Conservation (phyloP, 306 rosid genomes). For the Purshia tridentata region DNA sequence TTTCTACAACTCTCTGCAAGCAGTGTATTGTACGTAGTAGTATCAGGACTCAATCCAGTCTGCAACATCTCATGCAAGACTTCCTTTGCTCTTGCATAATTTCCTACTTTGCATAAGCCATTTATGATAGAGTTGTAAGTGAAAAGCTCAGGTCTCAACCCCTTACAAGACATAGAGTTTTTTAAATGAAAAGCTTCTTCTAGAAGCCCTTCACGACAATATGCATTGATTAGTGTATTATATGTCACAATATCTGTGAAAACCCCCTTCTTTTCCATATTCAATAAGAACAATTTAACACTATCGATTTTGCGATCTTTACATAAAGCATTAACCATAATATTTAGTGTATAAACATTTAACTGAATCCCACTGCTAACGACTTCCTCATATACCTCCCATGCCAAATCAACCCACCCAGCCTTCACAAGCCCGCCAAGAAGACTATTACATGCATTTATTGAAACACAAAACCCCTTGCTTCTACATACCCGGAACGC, state of each 20-base stretch:
- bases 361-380: conserved; percentile 42
- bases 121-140: conserved; percentile 71
- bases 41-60: conserved; percentile 63
- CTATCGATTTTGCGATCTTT: conserved; percentile 56
- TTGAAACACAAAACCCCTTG: conserved; percentile 49
- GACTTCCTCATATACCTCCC: conserved; percentile 57
- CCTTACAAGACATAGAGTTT: conserved; percentile 43
- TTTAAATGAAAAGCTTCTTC: conserved; percentile 57
- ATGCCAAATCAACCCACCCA: conserved; percentile 86
- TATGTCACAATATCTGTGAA: conserved; percentile 69
- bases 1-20: conserved; percentile 67
- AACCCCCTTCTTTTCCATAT: conserved; percentile 61
- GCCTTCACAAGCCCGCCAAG: conserved; percentile 74
- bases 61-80: conserved; percentile 62
- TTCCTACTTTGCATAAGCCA: conserved; percentile 76
- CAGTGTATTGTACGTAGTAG: conserved; percentile 64
- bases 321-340: conserved; percentile 86
- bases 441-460: conserved; percentile 80
- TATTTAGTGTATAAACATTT: conserved; percentile 77
- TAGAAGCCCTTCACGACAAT: conserved; percentile 57
- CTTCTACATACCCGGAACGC: conserved; percentile 50
- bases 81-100: conserved; percentile 48
- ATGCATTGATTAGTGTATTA: conserved; percentile 69
- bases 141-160: conserved; percentile 66
- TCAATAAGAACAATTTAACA: conserved; percentile 47